A percentile compares a stretch with the other conserved stretches of the same genome.
Evolutionary conservation across 2,329 filamentous ascomycete genomes (phyloP).

Genomic region (Septoria linicola): DNA sequence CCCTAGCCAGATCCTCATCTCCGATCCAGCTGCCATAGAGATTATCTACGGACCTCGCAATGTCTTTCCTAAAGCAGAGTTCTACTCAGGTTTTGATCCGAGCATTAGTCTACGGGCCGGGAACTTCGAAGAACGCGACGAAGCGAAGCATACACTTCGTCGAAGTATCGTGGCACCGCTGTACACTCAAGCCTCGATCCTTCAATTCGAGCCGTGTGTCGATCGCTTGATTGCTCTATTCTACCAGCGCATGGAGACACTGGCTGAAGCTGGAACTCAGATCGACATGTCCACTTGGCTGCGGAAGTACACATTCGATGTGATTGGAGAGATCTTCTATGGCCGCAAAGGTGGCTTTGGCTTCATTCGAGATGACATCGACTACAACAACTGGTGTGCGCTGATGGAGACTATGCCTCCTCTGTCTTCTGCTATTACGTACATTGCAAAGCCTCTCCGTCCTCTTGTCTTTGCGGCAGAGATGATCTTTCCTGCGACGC

Average conservation of each 20-base stretch:
- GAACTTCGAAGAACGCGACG: conserved; percentile 12
- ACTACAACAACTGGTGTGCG: conserved; percentile 19
- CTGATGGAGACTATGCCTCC: conserved; percentile 15
- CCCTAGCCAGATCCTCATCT: conserved; percentile 50
- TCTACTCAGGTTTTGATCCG: conserved; percentile 14
- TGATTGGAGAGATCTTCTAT: conserved; percentile 19
- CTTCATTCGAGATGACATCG: conserved; percentile 14
- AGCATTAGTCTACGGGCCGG: conserved; percentile 9
- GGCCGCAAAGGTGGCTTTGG: conserved; percentile 15
- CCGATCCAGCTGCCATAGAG: conserved; percentile 42
- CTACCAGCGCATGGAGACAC: conserved; percentile 8
- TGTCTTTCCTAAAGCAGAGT: conserved; percentile 26
- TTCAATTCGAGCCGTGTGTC: conserved; percentile 14
- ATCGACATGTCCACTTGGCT: conserved; percentile 17
- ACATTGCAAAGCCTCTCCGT: conserved; percentile 7
- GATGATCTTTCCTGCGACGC: conserved; percentile 11
- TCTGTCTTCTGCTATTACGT: conserved; percentile 11
- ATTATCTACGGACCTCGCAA: conserved; percentile 40
- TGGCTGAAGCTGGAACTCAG: neutral
- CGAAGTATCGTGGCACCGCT: conserved; percentile 11
- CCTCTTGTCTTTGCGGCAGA: conserved; percentile 13
- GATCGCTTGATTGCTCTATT: conserved; percentile 16
- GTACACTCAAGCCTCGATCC: conserved; percentile 13
- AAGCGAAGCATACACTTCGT: conserved; percentile 7
- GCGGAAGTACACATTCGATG: conserved; percentile 18